Conservation (phyloP, 108 stramenopile species). For the Discostella stelligeroides region DNA sequence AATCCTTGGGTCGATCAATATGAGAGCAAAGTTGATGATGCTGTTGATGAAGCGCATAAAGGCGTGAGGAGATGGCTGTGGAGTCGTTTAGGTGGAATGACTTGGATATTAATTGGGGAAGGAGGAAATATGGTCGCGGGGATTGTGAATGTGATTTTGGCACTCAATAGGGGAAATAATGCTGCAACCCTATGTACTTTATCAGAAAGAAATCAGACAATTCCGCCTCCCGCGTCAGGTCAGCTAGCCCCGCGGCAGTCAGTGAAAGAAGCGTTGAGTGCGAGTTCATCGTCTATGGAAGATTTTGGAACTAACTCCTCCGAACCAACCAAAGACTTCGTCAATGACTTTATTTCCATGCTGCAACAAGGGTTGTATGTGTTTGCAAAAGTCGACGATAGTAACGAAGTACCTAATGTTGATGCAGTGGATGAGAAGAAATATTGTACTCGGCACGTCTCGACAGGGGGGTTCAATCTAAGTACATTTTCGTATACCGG, state of each 20-base stretch:
- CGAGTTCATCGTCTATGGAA: conserved; percentile 18
- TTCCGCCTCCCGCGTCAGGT: conserved; percentile 6
- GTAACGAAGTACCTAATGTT: conserved; percentile 4
- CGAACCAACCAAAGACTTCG: conserved; percentile 21
- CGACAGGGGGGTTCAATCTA: conserved; percentile 27
- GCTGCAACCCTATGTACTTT: background rate
- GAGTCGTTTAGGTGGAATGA: conserved; percentile 13
- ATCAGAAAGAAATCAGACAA: background rate
- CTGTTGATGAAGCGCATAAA: conserved; percentile 37
- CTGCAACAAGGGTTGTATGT: conserved; percentile 45
- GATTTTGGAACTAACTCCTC: conserved; percentile 19
- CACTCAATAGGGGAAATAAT: background rate
- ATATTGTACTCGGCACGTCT: background rate
- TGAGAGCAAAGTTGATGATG: conserved; percentile 37
- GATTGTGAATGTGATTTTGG: conserved; percentile 7
- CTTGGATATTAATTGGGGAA: conserved; percentile 32
- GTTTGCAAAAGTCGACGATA: conserved; percentile 31
- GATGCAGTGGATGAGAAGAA: background rate
- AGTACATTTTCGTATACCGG: conserved; percentile 37
- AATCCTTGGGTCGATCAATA: conserved; percentile 42
- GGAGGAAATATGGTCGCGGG: conserved; percentile 24
- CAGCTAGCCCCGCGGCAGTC: conserved; percentile 31
- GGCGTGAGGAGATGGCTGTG: conserved; percentile 25
- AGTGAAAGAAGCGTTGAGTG: conserved; percentile 35
- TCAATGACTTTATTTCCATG: conserved; percentile 40